These are phyloP conservation scores for Lolium perenne DNA, from an alignment of 176 grass and related monocot genomes.

Conservation along the genomic window DNA sequence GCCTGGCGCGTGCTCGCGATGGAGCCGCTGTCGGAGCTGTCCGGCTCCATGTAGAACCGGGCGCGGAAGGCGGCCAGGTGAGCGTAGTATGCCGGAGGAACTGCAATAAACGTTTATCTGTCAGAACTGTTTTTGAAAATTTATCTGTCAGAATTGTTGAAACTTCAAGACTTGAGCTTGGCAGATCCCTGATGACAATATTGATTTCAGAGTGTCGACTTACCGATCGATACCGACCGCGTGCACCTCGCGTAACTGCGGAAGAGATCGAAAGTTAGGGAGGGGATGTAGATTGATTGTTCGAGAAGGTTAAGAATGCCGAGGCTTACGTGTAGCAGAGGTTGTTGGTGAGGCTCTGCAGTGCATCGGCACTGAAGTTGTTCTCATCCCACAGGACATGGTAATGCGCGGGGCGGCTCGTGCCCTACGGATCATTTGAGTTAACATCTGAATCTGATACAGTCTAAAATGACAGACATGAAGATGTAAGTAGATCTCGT, in stretches of 20 bases:
- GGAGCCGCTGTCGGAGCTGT: constrained; percentile 63
- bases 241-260: constrained; percentile 85
- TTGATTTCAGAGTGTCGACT: not conserved
- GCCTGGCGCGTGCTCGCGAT: constrained; percentile 33
- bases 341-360: constrained; percentile 89
- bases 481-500: not conserved
- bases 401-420: constrained; percentile 89
- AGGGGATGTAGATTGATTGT: not conserved
- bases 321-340: constrained; percentile 87
- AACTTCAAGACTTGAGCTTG: no score
- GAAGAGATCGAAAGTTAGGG: not conserved
- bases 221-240: constrained; percentile 84
- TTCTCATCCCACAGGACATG: constrained; percentile 96
- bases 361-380: constrained; percentile 71
- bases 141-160: not conserved
- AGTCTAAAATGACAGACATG: not conserved
- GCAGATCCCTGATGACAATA: not conserved
- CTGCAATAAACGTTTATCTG: constrained; percentile 33
- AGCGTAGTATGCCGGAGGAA: constrained; percentile 83
- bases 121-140: no score
- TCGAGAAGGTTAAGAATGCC: not conserved
- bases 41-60: constrained; percentile 80
- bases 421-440: constrained; percentile 50
- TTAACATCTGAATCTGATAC: not conserved
- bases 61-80: constrained; percentile 81